Conservation (phyloP, 495 filamentous ascomycete species). For the Letharia lupina region DNA sequence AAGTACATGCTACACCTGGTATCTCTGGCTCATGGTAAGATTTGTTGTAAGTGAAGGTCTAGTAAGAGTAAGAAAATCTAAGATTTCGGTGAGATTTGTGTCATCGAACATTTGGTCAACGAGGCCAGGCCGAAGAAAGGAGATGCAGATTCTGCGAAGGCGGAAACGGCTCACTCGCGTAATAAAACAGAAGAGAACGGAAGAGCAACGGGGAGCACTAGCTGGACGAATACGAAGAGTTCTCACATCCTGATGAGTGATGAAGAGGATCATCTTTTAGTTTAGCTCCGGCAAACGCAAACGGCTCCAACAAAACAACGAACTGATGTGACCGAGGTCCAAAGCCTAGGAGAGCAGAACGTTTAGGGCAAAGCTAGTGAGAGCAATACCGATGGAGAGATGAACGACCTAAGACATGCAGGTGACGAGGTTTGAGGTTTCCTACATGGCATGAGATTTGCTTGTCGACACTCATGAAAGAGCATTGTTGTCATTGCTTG, state of each 20-base stretch:
- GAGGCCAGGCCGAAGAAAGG: background rate
- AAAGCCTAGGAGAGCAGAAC: no score
- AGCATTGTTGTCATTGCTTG: no score
- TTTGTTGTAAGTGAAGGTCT: background rate
- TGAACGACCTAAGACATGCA: no score
- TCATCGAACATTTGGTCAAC: background rate
- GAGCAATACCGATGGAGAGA: no score
- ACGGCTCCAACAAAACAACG: background rate
- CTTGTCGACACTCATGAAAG: no score
- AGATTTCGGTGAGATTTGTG: background rate
- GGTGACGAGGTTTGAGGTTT: no score
- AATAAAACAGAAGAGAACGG: background rate
- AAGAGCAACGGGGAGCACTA: background rate
- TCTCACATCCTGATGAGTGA: background rate
- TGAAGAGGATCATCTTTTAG: no score
- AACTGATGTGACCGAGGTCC: no score
- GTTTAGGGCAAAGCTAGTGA: no score
- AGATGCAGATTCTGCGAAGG: background rate
- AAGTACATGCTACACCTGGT: background rate
- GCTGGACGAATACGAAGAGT: background rate
- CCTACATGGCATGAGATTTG: no score
- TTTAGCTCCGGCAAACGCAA: no score
- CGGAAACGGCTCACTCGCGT: background rate
- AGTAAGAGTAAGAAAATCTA: background rate
- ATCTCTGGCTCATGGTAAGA: background rate